A percentile compares a stretch with the other conserved stretches of the same genome.
Conservation (phyloP, 768 basidiomycete species). For the Tylopilus sp. region DNA sequence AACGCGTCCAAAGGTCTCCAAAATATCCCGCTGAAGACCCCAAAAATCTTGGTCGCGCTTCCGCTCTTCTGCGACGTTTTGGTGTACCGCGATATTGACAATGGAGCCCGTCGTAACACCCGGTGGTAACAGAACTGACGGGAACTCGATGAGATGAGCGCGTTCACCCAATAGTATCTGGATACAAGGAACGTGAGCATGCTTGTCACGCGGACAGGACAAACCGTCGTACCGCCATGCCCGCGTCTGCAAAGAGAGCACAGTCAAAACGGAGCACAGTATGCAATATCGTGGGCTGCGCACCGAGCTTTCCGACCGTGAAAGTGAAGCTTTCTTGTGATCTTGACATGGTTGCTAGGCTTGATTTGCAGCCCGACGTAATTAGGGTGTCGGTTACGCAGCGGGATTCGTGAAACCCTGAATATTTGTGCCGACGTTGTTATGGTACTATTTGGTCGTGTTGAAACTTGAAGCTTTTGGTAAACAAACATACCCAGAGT, state of each 20-base stretch:
- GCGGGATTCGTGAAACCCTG: background rate
- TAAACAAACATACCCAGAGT: conserved; percentile 17
- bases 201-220: background rate
- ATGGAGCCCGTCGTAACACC: conserved; percentile 93
- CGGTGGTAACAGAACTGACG: conserved; percentile 89
- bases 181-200: background rate
- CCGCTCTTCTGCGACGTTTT: conserved; percentile 82
- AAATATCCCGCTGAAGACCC: conserved; percentile 77
- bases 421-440: conserved; percentile 15
- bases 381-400: conserved; percentile 2
- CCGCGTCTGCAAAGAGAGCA: conserved; percentile 62
- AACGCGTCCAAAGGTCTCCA: conserved; percentile 64
- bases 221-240: conserved; percentile 72
- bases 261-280: conserved; percentile 9
- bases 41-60: conserved; percentile 80
- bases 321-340: conserved; percentile 77
- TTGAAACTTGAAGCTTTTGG: conserved; percentile 21
- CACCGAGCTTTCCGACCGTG: conserved; percentile 94
- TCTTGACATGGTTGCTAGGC: conserved; percentile 28
- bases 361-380: conserved; percentile 2
- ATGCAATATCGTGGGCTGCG: conserved; percentile 22
- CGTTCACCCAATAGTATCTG: conserved; percentile 91
- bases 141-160: conserved; percentile 97
- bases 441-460: conserved; percentile 22
- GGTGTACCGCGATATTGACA: conserved; percentile 92